A percentile compares a stretch with the other conserved stretches of the same genome.
These are phyloP conservation scores for Hamigera avellanea DNA, from an alignment of 495 filamentous ascomycete species.

Conservation along the genomic window DNA sequence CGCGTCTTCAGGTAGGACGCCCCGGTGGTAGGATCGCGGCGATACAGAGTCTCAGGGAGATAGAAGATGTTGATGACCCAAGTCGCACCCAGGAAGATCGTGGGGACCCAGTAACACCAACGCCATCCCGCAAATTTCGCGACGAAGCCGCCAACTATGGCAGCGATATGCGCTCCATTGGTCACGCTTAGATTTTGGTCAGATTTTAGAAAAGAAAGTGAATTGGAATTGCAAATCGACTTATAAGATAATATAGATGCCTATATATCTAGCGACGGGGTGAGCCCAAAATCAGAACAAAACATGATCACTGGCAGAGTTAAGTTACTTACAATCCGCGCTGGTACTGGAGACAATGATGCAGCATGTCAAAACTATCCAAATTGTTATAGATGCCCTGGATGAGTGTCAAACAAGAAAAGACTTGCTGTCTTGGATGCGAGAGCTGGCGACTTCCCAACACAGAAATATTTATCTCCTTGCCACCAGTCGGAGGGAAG, in stretches of 20 bases:
- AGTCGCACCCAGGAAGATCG: conserved; percentile 7
- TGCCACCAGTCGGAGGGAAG: conserved; percentile 13
- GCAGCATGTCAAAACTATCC: conserved; percentile 5
- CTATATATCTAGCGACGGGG: no score
- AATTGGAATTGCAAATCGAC: background rate
- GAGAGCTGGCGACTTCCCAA: conserved; percentile 6
- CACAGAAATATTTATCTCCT: conserved; percentile 8
- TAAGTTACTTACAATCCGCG: no score
- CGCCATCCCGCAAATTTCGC: conserved; percentile 14
- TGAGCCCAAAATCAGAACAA: no score
- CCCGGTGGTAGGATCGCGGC: conserved; percentile 1
- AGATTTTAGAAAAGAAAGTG: conserved; percentile 24
- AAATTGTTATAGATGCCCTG: conserved; percentile 20
- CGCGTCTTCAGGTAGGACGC: conserved; percentile 5
- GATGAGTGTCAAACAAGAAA: conserved; percentile 16
- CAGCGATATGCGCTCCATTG: conserved; percentile 14
- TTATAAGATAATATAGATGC: conserved; percentile 27
- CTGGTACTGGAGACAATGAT: conserved; percentile 9
- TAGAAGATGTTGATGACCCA: conserved; percentile 12
- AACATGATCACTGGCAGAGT: no score
- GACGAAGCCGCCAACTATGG: conserved; percentile 15
- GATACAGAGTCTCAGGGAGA: conserved; percentile 21
- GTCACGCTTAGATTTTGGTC: conserved; percentile 19
- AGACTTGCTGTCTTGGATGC: conserved; percentile 6
- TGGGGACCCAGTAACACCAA: conserved; percentile 15